Base-by-base conservation (phyloP, 495 filamentous ascomycete species). In the Diplogelasinospora grovesii region DNA sequence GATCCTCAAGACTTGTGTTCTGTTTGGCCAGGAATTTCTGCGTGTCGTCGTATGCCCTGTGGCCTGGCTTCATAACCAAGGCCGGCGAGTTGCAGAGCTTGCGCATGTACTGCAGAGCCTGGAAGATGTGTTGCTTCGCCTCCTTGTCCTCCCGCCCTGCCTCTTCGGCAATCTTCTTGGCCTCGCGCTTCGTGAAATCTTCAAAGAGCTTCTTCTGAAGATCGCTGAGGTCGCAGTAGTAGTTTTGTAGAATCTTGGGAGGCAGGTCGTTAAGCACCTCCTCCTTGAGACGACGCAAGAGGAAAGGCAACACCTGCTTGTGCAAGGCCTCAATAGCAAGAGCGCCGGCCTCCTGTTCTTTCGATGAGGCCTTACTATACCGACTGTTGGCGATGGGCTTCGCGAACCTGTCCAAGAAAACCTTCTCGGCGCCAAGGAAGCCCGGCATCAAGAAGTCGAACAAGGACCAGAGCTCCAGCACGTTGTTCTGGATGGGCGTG, bases 381-480 rank as follows among this genome's bases (percentile, higher is more conserved):
- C 92, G 85, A 57, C 84, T 90, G 20, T 88, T 88, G 0, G 90
- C 89, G 47, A 98, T 98, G 14, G 92, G 92, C 61, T 97, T 97
- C 10, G 92, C 90, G 49, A 98, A 98, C 16, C 92, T 80, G 56
- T 98, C 93, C 29, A 94, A 69, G 73, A 98, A 98, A 19, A 98
- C 90, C 63, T 95, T 97, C 54, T 98, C 92, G 0, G 92, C 86
- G n/a, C 92, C 92, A 6, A 98, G 69, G 73, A 98, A 98, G 5
- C 92, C 93, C 4, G 92, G 92, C 92, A 98, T 98, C 43, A 98
- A 66, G 69, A 98, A 98, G 62, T 98, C 92, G 53, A 98, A 97
- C 6, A 98, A 65, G 0, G 88, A 95, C 92, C 92, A 98, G 2
- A 98, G 70, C 53, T 98, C 92, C n/a, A 83, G 75, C 9, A 98